Evolutionary conservation across 805 yeast species (phyloP).

Genomic region (Candida ovalis): DNA sequence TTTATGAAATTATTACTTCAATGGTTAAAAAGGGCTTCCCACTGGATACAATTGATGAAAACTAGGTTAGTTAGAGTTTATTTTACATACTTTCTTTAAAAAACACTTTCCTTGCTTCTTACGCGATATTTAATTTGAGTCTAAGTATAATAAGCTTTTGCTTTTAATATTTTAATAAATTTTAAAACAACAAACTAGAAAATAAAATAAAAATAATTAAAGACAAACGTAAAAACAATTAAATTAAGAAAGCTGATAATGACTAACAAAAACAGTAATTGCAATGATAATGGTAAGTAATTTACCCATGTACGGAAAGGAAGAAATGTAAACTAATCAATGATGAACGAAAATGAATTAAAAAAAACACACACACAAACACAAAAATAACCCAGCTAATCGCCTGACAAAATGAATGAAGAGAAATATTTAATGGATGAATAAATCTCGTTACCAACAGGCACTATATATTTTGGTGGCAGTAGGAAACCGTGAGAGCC

Average conservation of each 20-base stretch:
- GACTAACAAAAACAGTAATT: too few relatives aligned
- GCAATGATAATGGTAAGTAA: too few relatives aligned
- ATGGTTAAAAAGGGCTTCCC: constrained; percentile 58
- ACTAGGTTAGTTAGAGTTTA: too few relatives aligned
- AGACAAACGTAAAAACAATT: too few relatives aligned
- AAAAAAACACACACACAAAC: background rate
- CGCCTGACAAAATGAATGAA: constrained; percentile 38
- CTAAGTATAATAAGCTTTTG: too few relatives aligned
- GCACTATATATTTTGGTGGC: constrained; percentile 64
- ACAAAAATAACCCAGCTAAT: background rate
- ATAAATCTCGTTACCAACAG: constrained; percentile 75
- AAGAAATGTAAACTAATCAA: background rate
- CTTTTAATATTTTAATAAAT: too few relatives aligned
- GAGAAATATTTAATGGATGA: constrained; percentile 67
- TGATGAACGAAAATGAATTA: background rate
- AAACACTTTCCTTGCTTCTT: too few relatives aligned
- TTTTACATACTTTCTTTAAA: too few relatives aligned
- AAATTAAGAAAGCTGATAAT: too few relatives aligned
- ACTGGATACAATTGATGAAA: constrained; percentile 9
- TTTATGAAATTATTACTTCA: constrained; percentile 64
- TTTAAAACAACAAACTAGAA: too few relatives aligned
- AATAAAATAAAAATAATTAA: too few relatives aligned
- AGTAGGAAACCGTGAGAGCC: constrained; percentile 81
- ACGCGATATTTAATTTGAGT: too few relatives aligned
- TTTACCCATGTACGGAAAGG: background rate